Conservation (phyloP, 2,329 filamentous ascomycete species). For the Allantophomopsis cytisporea region DNA sequence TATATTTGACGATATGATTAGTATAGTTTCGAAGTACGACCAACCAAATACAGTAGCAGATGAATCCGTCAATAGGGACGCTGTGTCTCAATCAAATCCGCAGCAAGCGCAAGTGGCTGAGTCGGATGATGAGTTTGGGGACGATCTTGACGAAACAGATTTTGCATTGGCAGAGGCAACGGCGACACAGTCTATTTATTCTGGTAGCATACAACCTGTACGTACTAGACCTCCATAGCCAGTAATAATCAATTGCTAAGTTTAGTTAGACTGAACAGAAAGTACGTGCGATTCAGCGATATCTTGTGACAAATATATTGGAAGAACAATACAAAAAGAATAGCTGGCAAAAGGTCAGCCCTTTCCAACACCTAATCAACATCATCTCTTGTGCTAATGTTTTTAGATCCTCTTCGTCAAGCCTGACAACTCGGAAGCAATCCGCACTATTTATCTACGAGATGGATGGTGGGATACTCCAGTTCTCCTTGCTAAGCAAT, state of each 20-base stretch:
- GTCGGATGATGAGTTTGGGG: slow-evolving; percentile 64
- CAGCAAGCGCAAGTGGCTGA: slow-evolving; percentile 4
- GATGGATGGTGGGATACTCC: slow-evolving; percentile 80
- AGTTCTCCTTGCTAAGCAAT: slow-evolving; percentile 30
- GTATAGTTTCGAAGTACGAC: slow-evolving; percentile 23
- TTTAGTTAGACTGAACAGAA: slow-evolving; percentile 50
- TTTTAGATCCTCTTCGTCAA: slow-evolving; percentile 41
- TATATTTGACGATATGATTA: slow-evolving; percentile 40
- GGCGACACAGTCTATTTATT: slow-evolving; percentile 48
- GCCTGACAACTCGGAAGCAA: slow-evolving; percentile 55
- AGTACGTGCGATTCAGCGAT: slow-evolving; percentile 70
- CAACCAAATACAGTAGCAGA: neutral
- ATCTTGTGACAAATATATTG: slow-evolving; percentile 63
- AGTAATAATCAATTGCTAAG: slow-evolving; percentile 40
- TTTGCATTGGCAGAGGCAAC: slow-evolving; percentile 64
- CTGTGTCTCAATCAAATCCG: no score
- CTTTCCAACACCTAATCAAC: no score
- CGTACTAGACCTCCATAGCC: slow-evolving; percentile 26
- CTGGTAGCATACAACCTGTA: slow-evolving; percentile 31
- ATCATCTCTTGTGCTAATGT: neutral
- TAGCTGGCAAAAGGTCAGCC: no score
- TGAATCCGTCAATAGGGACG: no score
- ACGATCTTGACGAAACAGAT: slow-evolving; percentile 51
- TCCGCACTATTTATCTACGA: slow-evolving; percentile 61
- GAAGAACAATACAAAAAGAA: slow-evolving; percentile 44